Conservation (phyloP, 139 green algal species). For the Raphidocelis subcapitata region DNA sequence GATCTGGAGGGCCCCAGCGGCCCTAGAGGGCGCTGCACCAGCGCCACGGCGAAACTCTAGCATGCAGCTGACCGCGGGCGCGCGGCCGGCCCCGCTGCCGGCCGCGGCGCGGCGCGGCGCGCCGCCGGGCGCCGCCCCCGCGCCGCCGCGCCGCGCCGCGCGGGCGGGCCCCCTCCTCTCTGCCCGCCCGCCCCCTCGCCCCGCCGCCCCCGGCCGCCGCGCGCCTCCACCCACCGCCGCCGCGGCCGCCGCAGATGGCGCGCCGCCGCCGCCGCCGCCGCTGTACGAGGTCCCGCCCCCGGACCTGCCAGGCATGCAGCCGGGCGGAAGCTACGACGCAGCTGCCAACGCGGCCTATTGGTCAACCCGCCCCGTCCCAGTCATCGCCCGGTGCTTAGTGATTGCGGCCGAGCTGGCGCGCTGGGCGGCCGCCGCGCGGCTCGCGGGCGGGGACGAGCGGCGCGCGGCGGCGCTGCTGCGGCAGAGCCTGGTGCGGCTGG, state of each 20-base stretch:
- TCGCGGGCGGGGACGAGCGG: slow-evolving; percentile 1
- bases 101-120: too few relatives aligned
- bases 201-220: too few relatives aligned
- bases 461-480: slow-evolving; percentile 39
- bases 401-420: slow-evolving; percentile 19
- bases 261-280: not conserved
- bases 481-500: slow-evolving; percentile 67
- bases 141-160: too few relatives aligned
- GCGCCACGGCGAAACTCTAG: too few relatives aligned
- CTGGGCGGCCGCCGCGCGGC: not conserved
- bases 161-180: too few relatives aligned
- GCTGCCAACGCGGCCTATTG: slow-evolving; percentile 38
- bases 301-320: not conserved
- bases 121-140: too few relatives aligned
- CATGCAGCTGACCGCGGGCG: too few relatives aligned
- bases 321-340: slow-evolving; percentile 19
- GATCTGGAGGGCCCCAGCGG: too few relatives aligned
- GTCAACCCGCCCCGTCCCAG: slow-evolving; percentile 46
- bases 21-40: too few relatives aligned
- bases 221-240: too few relatives aligned
- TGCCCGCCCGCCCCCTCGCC: too few relatives aligned
- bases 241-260: not conserved
- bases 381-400: slow-evolving; percentile 35
- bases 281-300: not conserved
- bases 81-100: too few relatives aligned